Percentiles rank a stretch among this genome's conserved stretches.
phyloP scores from a whole-genome alignment of 768 basidiomycete genomes.

The Suillus hirtellus region DNA sequence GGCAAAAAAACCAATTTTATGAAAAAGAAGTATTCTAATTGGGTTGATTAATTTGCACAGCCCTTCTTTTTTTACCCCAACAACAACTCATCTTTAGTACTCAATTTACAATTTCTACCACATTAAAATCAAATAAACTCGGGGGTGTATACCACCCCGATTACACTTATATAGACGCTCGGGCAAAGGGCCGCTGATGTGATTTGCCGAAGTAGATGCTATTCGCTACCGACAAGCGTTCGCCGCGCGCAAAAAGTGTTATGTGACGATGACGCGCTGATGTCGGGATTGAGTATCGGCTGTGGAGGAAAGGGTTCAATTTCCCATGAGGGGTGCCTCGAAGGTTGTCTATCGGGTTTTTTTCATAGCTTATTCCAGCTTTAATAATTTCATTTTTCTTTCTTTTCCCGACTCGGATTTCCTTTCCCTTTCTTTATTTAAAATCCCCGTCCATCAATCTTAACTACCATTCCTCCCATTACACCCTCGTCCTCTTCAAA shows the following conservation, averaged over 20 bases:
- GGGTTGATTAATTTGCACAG: slow-evolving; percentile 18
- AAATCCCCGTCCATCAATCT: slow-evolving; percentile 19
- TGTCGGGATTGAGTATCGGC: slow-evolving; percentile 23
- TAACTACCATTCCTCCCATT: slow-evolving; percentile 6
- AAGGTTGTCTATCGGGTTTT: background rate
- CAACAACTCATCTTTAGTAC: no score
- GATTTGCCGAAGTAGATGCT: slow-evolving; percentile 13
- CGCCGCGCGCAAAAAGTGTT: slow-evolving; percentile 15
- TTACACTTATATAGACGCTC: background rate
- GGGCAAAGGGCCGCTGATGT: slow-evolving; percentile 1
- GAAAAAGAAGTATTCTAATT: slow-evolving; percentile 15
- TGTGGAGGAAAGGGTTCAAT: slow-evolving; percentile 1
- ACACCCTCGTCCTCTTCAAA: slow-evolving; percentile 28
- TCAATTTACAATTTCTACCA: background rate
- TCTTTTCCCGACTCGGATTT: slow-evolving; percentile 15
- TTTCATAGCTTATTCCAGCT: slow-evolving; percentile 12
- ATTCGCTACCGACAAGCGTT: slow-evolving; percentile 40
- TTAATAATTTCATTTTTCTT: slow-evolving; percentile 8
- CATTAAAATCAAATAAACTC: background rate
- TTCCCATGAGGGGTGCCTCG: slow-evolving; percentile 30
- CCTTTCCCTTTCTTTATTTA: slow-evolving; percentile 15
- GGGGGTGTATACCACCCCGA: no score
- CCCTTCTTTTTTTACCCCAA: slow-evolving; percentile 9
- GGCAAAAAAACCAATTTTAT: background rate
- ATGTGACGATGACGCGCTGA: slow-evolving; percentile 5